A percentile compares a stretch with the other conserved stretches of the same genome.
Conservation (phyloP, 2,329 filamentous ascomycete genomes). For the Gaeumannomyces sp. region DNA sequence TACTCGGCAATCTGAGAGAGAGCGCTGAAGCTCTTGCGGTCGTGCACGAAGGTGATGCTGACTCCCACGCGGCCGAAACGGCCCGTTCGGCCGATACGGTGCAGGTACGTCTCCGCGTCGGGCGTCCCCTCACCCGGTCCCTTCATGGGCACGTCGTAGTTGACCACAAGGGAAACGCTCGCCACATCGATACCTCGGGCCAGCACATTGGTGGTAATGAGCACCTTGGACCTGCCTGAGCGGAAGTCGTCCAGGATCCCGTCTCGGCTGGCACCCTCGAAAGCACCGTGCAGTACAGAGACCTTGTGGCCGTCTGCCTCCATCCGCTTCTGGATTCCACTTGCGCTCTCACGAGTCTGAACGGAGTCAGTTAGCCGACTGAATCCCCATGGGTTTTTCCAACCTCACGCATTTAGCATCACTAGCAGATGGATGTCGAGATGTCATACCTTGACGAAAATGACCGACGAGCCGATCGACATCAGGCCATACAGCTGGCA, state of each 20-base stretch:
- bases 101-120: slow-evolving; percentile 92
- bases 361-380: background rate
- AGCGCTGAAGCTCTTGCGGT: slow-evolving; percentile 72
- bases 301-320: slow-evolving; percentile 84
- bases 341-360: slow-evolving; percentile 78
- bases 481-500: slow-evolving; percentile 93
- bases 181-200: slow-evolving; percentile 90
- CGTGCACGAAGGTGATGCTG: slow-evolving; percentile 89
- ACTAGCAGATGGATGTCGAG: background rate
- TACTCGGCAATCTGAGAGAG: slow-evolving; percentile 73
- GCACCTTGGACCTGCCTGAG: slow-evolving; percentile 79
- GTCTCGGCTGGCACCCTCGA: slow-evolving; percentile 80
- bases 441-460: slow-evolving; percentile 75
- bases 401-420: background rate
- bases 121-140: slow-evolving; percentile 72
- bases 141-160: slow-evolving; percentile 82
- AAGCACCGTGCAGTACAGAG: slow-evolving; percentile 79
- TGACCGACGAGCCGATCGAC: slow-evolving; percentile 95
- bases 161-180: slow-evolving; percentile 95
- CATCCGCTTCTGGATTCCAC: slow-evolving; percentile 82
- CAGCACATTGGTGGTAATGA: slow-evolving; percentile 96
- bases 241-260: slow-evolving; percentile 81
- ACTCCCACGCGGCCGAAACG: slow-evolving; percentile 96
- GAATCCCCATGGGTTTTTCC: background rate
- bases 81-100: slow-evolving; percentile 94